Evolutionary conservation across 2,329 filamentous ascomycete genomes (phyloP).

Genomic region (Xylaria polymorpha): DNA sequence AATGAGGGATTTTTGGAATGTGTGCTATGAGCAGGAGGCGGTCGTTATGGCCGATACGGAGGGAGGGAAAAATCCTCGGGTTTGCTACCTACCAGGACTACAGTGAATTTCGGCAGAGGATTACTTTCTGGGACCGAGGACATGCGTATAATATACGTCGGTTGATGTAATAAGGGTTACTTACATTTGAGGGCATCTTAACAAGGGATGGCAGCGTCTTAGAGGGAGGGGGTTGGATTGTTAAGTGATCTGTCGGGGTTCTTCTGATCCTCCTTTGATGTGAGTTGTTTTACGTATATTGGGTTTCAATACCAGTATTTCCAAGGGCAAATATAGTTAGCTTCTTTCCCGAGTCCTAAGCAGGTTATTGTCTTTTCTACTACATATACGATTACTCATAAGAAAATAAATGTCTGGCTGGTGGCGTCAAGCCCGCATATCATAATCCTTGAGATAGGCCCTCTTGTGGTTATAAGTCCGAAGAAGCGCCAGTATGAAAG

Average conservation of each 20-base stretch:
- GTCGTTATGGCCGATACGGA: background rate
- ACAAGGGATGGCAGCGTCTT: background rate
- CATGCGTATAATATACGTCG: background rate
- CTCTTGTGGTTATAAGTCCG: background rate
- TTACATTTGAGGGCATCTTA: background rate
- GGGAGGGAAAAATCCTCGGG: background rate
- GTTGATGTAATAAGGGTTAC: background rate
- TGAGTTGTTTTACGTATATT: background rate
- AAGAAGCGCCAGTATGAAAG: background rate
- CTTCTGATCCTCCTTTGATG: background rate
- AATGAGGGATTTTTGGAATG: background rate
- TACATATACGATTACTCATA: background rate
- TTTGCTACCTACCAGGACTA: background rate
- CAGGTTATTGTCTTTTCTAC: background rate
- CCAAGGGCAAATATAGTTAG: background rate
- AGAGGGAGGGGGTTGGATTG: background rate
- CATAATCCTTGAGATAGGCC: background rate
- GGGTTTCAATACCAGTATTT: background rate
- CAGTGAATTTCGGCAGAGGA: background rate
- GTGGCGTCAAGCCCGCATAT: background rate
- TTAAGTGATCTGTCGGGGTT: background rate
- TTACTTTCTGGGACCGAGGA: background rate
- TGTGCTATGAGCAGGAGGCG: background rate
- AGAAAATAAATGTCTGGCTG: background rate
- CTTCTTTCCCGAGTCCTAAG: background rate